Evolutionary conservation across 495 filamentous ascomycete genomes (phyloP).

Genomic region (Sabuloglossum arenarium): DNA sequence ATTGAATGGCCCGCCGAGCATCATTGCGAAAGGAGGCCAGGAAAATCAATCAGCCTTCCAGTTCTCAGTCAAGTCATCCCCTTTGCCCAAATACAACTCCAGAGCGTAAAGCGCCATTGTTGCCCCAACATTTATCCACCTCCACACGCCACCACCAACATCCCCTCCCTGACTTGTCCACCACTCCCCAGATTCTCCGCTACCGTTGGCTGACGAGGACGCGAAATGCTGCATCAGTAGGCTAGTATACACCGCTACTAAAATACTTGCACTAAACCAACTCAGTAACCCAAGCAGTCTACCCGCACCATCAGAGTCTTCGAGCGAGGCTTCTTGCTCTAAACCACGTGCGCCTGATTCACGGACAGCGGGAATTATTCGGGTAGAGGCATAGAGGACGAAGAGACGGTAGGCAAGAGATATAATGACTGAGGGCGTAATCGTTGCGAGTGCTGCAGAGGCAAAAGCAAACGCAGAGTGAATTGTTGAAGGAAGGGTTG

Average conservation of each 20-base stretch:
- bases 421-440: constrained; percentile 87
- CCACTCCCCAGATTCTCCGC: constrained; percentile 50
- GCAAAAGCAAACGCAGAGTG: constrained; percentile 74
- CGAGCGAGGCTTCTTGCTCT: constrained; percentile 60
- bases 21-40: background rate
- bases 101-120: constrained; percentile 81
- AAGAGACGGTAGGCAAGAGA: constrained; percentile 80
- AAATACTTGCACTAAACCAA: constrained; percentile 81
- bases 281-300: constrained; percentile 60
- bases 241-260: constrained; percentile 93
- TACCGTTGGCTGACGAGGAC: constrained; percentile 33
- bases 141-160: constrained; percentile 66
- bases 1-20: background rate
- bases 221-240: constrained; percentile 89
- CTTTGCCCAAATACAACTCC: constrained; percentile 65
- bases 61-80: constrained; percentile 51
- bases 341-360: constrained; percentile 67
- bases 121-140: constrained; percentile 76
- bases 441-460: constrained; percentile 71
- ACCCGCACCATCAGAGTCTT: constrained; percentile 67
- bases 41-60: constrained; percentile 73
- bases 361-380: constrained; percentile 83
- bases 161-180: constrained; percentile 65
- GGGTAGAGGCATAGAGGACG: constrained; percentile 86
- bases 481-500: constrained; percentile 60